Evolutionary conservation across 78 protist genomes (phyloP), one percentile per base, ranked within the genome.

Genomic region (Emiliania huxleyi): DNA sequence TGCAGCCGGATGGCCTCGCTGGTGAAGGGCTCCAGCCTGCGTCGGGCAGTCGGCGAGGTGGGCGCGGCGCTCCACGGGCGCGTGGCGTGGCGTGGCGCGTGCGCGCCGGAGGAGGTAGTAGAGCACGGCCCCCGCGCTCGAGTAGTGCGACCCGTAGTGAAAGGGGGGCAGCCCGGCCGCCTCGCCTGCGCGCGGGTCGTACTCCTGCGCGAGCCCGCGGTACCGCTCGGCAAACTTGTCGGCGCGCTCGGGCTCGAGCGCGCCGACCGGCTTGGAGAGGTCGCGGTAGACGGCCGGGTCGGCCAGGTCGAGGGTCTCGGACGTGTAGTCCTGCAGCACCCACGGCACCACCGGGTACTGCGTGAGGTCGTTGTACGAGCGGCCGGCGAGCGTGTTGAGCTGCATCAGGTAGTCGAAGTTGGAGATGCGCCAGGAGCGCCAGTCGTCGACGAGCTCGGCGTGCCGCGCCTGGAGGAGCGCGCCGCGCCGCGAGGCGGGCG

Each of bases 141-240:
- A 95, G 91, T 98, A 98, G 95, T 98, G 99, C 21, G 98, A 96
- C 35, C 99, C 99, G 90, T 97, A 98, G 35, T 98, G 97, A 93
- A 96, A 99, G 44, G 97, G 97, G 18, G 92, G 85, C 55, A 81
- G 49, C 40, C 46, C n/a, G 62, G 29, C 62, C 8, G 8, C 62
- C 8, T 52, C 62, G 62, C 62, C 62, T 15, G 46, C 55, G 45
- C 18, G 8, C 18, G 49, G n/a, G 38, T 37, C 89, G 89, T 46
- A 11, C 12, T 46, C 46, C 26, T 0, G 2, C 46, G 0, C 35
- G 43, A 37, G 6, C 29, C 3, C 2, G 11, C 8, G 43, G 62
- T 12, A 87, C 46, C 91, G 91, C 42, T 87, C 91, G 62, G 46
- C 52, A 18, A 87, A 45, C 18, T 25, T 5, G 69, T 12, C 33